These are phyloP conservation scores for Vachellia pachyceras DNA, from an alignment of 306 rosid species.

Conservation along the genomic window DNA sequence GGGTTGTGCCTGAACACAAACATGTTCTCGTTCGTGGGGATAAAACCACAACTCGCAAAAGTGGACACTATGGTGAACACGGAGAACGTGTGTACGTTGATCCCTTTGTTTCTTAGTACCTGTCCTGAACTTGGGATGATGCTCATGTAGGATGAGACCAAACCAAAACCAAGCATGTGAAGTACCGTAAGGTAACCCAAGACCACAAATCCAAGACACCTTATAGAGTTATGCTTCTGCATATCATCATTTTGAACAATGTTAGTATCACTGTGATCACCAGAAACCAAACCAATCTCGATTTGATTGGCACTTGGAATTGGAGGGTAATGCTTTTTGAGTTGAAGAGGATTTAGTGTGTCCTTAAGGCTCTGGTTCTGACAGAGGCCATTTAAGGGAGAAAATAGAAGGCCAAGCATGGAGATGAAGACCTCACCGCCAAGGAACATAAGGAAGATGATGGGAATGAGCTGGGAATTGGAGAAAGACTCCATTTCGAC, in stretches of 20 bases:
- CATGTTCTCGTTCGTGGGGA: slow-evolving; percentile 88
- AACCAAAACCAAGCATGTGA: slow-evolving; percentile 44
- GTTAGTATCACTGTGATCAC: background rate
- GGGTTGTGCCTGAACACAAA: slow-evolving; percentile 70
- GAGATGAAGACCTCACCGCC: slow-evolving; percentile 81
- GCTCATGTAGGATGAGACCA: slow-evolving; percentile 20
- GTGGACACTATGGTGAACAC: slow-evolving; percentile 62
- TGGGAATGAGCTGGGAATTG: slow-evolving; percentile 53
- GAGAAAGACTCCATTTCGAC: slow-evolving; percentile 67
- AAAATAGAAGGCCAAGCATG: slow-evolving; percentile 44
- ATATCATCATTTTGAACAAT: background rate
- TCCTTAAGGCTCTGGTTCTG: background rate
- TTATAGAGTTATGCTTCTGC: slow-evolving; percentile 29
- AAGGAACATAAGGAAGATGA: slow-evolving; percentile 59
- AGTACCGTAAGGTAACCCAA: slow-evolving; percentile 36
- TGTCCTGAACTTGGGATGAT: slow-evolving; percentile 39
- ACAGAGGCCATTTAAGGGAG: background rate
- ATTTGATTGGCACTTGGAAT: slow-evolving; percentile 19
- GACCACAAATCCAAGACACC: slow-evolving; percentile 35
- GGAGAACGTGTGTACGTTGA: slow-evolving; percentile 57
- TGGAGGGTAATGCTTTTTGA: background rate
- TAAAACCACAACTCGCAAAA: slow-evolving; percentile 68
- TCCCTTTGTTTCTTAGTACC: slow-evolving; percentile 45
- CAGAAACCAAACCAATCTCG: slow-evolving; percentile 37
- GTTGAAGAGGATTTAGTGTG: background rate